Percentiles rank a stretch among this genome's conserved stretches.
Conservation (phyloP, 306 rosid species). For the Quercus robur region DNA sequence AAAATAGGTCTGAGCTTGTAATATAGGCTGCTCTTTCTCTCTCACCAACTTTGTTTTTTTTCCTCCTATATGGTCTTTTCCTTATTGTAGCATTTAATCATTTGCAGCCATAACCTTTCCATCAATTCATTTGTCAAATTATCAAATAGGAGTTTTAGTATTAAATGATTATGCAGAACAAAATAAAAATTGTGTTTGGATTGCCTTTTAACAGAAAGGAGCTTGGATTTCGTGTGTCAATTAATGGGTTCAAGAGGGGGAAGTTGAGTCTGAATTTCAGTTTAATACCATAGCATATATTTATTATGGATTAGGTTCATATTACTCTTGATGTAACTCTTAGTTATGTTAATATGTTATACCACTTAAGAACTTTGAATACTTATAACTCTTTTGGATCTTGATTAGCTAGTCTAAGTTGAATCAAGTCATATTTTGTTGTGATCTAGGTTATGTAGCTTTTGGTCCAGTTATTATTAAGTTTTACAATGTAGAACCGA, state of each 20-base stretch:
- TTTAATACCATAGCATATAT: neutral
- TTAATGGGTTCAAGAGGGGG: neutral
- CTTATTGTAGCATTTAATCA: neutral
- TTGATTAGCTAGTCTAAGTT: too few species aligned
- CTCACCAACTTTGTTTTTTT: neutral
- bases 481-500: too few species aligned
- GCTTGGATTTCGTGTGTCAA: neutral
- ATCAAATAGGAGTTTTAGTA: neutral
- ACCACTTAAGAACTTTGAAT: neutral
- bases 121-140: neutral
- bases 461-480: too few species aligned
- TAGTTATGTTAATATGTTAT: neutral
- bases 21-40: neutral
- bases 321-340: neutral
- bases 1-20: neutral
- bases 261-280: neutral
- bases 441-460: too few species aligned
- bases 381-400: too few species aligned
- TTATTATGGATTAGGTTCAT: neutral
- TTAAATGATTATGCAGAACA: neutral
- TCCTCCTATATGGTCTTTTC: neutral
- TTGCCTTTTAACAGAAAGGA: neutral
- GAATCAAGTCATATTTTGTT: too few species aligned
- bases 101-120: neutral
- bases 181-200: neutral